A percentile compares a stretch with the other conserved stretches of the same genome.
Evolutionary conservation across 2,329 filamentous ascomycete genomes (phyloP).

Genomic region (Aspergillus japonicus): DNA sequence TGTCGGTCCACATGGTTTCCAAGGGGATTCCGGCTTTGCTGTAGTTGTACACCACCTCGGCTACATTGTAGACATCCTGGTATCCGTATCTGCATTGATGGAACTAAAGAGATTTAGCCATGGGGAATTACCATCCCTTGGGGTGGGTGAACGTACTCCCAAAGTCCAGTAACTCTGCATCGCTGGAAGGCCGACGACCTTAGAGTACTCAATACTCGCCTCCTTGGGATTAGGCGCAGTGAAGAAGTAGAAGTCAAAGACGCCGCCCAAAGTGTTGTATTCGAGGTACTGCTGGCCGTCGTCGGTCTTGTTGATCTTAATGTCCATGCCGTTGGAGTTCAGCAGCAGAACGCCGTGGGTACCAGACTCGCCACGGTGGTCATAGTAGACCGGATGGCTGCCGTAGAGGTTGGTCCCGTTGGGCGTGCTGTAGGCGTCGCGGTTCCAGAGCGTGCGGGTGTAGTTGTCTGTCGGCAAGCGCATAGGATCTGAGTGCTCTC

Average conservation of each 20-base stretch:
- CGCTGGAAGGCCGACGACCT: slow-evolving; percentile 56
- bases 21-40: slow-evolving; percentile 43
- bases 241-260: slow-evolving; percentile 70
- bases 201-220: slow-evolving; percentile 59
- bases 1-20: slow-evolving; percentile 49
- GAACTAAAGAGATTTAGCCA: slow-evolving; percentile 28
- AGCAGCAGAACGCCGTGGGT: slow-evolving; percentile 67
- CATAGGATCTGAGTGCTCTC: slow-evolving; percentile 73
- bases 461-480: slow-evolving; percentile 67
- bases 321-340: slow-evolving; percentile 75
- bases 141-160: slow-evolving; percentile 43
- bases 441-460: slow-evolving; percentile 67
- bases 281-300: slow-evolving; percentile 67
- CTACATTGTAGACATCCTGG: slow-evolving; percentile 47
- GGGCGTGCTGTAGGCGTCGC: slow-evolving; percentile 64
- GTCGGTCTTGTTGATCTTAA: slow-evolving; percentile 66
- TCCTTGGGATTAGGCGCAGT: slow-evolving; percentile 59
- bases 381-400: slow-evolving; percentile 72
- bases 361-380: slow-evolving; percentile 59
- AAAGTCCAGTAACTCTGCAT: slow-evolving; percentile 67
- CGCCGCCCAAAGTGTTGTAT: slow-evolving; percentile 75
- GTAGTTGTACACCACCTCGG: slow-evolving; percentile 46
- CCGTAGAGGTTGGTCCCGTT: slow-evolving; percentile 68
- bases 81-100: slow-evolving; percentile 67
- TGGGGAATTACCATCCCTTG: not conserved